Base-by-base conservation (phyloP, 2,329 filamentous ascomycete genomes). In the Penicillium janthinellum region DNA sequence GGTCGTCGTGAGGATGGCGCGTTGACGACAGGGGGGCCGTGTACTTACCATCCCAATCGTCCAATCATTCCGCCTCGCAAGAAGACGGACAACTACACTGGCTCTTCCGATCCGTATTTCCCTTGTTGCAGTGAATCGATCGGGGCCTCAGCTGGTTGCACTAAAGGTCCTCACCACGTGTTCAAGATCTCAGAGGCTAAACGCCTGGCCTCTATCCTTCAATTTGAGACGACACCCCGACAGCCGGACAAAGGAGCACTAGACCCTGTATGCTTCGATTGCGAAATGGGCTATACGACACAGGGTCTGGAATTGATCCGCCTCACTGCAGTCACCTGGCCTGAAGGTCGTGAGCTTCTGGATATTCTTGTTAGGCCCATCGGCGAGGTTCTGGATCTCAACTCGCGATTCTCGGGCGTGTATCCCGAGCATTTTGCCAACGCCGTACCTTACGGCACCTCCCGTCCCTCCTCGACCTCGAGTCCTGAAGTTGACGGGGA, bases 281-380 rank as follows among this genome's bases (percentile, higher is more conserved):
- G 95, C 70, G 95, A 99, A 73, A 99, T 99, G 95, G 91, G 91
- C 4, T 98, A 96, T 72, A 99, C 96, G 0, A 90, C 91, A 0
- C 77, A 89, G 52, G 95, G 96, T 0, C 80, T 98, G 64, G 95
- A 99, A 74, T 83, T 99, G 17, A 88, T 98, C 58, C 91, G 95
- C 8, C 77, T 99, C 3, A 98, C 95, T 0, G 93, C 91, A 5
- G 89, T 94, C 3, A 87, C 89, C 10, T 99, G 95, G 93, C 94
- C 94, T 0, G 80, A 83, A 8, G 90, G 91, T 20, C 84, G 88
- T 54, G 83, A 84, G 54, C 76, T 99, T 0, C 79, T 98, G 5
- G 95, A 99, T 71, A 83, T 96, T 0, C 84, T 98, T 0, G 93
- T 98, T 7, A 85, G 88, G 48, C 94, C 94, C 0, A 78, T 91